A percentile compares a stretch with the other conserved stretches of the same genome.
Conservation (phyloP, 1,139 yeast genomes). For the Suhomyces bribrorum region DNA sequence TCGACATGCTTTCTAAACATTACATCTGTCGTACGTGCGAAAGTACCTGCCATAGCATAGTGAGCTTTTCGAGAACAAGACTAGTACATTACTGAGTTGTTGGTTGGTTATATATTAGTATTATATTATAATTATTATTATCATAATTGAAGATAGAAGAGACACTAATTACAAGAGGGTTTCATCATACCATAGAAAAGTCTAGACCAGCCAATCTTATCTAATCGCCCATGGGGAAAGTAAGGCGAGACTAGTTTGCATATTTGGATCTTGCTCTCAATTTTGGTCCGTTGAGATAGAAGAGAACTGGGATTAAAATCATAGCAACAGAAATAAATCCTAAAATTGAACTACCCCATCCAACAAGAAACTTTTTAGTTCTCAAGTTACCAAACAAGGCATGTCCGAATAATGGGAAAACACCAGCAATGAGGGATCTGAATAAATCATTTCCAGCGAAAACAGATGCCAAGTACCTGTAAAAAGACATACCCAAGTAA, state of each 20-base stretch:
- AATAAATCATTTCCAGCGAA: slow-evolving; percentile 57
- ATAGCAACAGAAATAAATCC: slow-evolving; percentile 45
- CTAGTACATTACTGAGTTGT: no score
- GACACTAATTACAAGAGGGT: no score
- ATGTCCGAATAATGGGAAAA: slow-evolving; percentile 62
- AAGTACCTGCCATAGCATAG: no score
- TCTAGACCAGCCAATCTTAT: no score
- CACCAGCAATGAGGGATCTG: slow-evolving; percentile 57
- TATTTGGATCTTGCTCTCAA: slow-evolving; percentile 50
- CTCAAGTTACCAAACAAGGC: slow-evolving; percentile 48
- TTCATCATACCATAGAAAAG: no score
- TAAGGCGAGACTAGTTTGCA: slow-evolving; percentile 22
- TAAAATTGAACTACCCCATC: slow-evolving; percentile 54
- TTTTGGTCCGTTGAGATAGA: slow-evolving; percentile 51
- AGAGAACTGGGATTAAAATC: slow-evolving; percentile 48
- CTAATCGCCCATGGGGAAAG: no score
- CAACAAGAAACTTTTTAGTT: slow-evolving; percentile 52
- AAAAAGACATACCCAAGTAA: slow-evolving; percentile 38
- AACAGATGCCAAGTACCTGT: slow-evolving; percentile 54
- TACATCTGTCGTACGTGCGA: no score
- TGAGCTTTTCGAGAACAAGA: no score
- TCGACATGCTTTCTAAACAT: no score
- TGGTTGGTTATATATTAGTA: no score
- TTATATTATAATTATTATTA: background rate
- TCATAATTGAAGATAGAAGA: no score